Evolutionary conservation across 2,329 filamentous ascomycete species (phyloP).

Genomic region (Lachnellula subtilissima): DNA sequence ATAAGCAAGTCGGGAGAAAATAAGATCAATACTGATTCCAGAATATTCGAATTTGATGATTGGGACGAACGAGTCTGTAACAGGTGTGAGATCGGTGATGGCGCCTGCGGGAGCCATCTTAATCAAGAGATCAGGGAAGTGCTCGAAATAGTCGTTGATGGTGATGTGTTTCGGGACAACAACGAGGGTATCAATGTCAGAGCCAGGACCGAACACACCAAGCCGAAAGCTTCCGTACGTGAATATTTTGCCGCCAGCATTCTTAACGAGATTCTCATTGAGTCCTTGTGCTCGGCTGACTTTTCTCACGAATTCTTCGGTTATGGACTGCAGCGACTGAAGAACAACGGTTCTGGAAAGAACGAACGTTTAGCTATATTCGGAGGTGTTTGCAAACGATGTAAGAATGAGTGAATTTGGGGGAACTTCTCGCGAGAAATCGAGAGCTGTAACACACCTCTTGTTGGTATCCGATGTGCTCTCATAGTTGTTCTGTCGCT

Average conservation of each 20-base stretch:
- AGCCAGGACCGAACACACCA: constrained; percentile 89
- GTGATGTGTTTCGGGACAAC: constrained; percentile 86
- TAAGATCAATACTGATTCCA: constrained; percentile 91
- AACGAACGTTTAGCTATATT: constrained; percentile 7
- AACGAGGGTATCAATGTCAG: constrained; percentile 95
- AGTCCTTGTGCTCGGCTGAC: constrained; percentile 57
- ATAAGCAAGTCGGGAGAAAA: constrained; percentile 71
- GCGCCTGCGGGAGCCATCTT: constrained; percentile 72
- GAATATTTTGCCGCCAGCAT: constrained; percentile 87
- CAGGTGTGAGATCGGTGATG: constrained; percentile 78
- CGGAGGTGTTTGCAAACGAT: not conserved
- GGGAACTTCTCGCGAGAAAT: not conserved
- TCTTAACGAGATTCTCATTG: constrained; percentile 71
- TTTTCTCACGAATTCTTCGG: constrained; percentile 79
- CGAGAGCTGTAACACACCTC: constrained; percentile 48
- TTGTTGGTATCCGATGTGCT: constrained; percentile 75
- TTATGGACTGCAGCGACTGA: constrained; percentile 69
- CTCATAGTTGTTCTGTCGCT: constrained; percentile 89
- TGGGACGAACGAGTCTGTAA: constrained; percentile 87
- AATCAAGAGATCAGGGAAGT: constrained; percentile 76
- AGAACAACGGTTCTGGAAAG: constrained; percentile 57
- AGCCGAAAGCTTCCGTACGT: constrained; percentile 94
- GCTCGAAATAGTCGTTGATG: constrained; percentile 85
- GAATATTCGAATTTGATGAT: constrained; percentile 95
- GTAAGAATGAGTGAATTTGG: not conserved